Base-by-base conservation (phyloP, 1,284 basidiomycete species). In the Tilletia walkeri region DNA sequence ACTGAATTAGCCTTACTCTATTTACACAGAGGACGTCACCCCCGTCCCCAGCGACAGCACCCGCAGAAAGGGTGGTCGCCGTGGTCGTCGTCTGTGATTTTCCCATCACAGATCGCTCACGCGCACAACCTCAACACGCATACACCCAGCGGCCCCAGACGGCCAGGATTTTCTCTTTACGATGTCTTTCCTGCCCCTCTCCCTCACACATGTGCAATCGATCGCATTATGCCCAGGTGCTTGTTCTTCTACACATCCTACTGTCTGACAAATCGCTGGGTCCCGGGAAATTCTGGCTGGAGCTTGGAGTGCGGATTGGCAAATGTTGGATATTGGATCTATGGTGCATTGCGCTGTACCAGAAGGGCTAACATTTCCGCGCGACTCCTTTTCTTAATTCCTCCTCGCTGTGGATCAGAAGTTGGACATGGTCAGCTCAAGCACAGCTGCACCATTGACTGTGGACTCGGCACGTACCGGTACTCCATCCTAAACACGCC, bases 11-110 rank as follows among this genome's bases (percentile, higher is more conserved):
- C 5, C 45, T 38, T 24, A 6, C 41, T 14, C 4, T 14, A 53
- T 61, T 16, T 41, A 2, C 39, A 66, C 70, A 63, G 59, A 84
- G 80, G 87, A 88, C 82, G 95, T 98, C 73, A 99, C 95, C 71
- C 95, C 95, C 80, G 90, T 95, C 77, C 95, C 95, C 74, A 95
- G 95, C 74, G 96, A 99, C 86, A 94, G 91, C 77, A 99, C 95
- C 81, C 90, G 95, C 84, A 90, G 94, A 87, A 99, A 94, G 94
- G 95, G 95, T 91, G 95, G 95, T 95, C 93, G 95, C 82, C 94
- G 95, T 88, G 95, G 95, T 94, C 93, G 95, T 85, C 93, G 95
- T 91, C 90, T 98, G 79, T 88, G 86, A 84, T 49, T 48, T 48
- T 76, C 76, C 36, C 75, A 72, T 16, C 73, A 72, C 54, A 78